A percentile compares a stretch with the other conserved stretches of the same genome.
Evolutionary conservation across 768 basidiomycete species (phyloP).

Genomic region (Termitomyces sp.): DNA sequence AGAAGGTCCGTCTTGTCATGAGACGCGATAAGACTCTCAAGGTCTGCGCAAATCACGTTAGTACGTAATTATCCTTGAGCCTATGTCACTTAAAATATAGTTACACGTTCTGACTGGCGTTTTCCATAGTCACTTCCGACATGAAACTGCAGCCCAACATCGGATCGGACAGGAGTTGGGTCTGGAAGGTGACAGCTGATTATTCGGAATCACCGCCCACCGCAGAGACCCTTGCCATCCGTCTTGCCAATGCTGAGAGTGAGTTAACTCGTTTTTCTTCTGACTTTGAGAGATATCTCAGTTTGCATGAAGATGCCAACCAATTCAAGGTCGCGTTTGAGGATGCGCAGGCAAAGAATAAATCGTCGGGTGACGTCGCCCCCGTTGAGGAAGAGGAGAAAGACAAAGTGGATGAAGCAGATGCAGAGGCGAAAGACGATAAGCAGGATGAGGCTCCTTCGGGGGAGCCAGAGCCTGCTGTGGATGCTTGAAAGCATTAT

Average conservation of each 20-base stretch:
- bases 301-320: constrained; percentile 59
- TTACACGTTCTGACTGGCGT: not conserved
- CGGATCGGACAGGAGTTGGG: constrained; percentile 98
- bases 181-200: constrained; percentile 96
- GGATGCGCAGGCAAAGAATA: constrained; percentile 71
- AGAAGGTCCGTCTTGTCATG: constrained; percentile 97
- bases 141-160: constrained; percentile 98
- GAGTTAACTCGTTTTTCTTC: constrained; percentile 28
- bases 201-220: constrained; percentile 89
- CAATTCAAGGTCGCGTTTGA: constrained; percentile 92
- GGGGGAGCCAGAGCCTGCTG: constrained; percentile 20
- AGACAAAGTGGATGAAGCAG: constrained; percentile 14
- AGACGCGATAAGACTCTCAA: constrained; percentile 99
- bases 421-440: constrained; percentile 6
- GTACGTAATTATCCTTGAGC: constrained; percentile 42
- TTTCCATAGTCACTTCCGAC: constrained; percentile 66
- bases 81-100: not conserved
- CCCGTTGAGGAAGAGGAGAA: constrained; percentile 24
- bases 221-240: constrained; percentile 94
- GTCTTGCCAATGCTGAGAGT: constrained; percentile 97
- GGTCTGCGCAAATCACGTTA: constrained; percentile 96
- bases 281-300: not conserved
- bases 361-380: constrained; percentile 24
- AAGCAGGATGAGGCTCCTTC: constrained; percentile 22
- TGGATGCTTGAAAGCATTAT: constrained; percentile 23